phyloP scores from a whole-genome alignment of 495 filamentous ascomycete genomes.

The Beverwykella pulmonaria region DNA sequence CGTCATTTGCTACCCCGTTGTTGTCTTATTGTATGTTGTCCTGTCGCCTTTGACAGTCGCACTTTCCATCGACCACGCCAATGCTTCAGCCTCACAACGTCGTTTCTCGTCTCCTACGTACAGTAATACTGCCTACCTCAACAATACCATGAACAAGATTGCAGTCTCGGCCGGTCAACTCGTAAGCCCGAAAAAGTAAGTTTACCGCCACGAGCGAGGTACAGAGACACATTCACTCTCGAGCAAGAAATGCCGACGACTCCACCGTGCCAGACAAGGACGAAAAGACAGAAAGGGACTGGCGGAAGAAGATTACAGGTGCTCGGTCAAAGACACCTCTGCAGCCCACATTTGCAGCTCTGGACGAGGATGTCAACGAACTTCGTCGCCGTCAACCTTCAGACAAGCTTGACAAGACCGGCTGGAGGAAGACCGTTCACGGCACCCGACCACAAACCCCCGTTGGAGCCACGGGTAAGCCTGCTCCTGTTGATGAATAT shows the following conservation, averaged over 20 bases:
- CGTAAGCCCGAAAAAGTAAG: neutral
- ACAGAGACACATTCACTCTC: neutral
- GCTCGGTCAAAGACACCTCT: slow-evolving; percentile 13
- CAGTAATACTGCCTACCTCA: no score
- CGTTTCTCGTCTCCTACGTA: no score
- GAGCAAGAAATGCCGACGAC: neutral
- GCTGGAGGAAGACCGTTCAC: slow-evolving; percentile 31
- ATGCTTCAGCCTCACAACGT: no score
- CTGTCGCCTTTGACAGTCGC: no score
- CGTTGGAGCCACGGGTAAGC: slow-evolving; percentile 12
- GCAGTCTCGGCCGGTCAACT: no score
- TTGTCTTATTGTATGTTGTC: no score
- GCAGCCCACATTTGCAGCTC: neutral
- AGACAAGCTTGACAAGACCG: slow-evolving; percentile 2
- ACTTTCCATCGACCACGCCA: no score
- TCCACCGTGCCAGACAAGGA: neutral
- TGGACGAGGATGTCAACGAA: neutral
- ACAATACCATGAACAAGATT: no score
- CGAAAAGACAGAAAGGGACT: slow-evolving; percentile 4
- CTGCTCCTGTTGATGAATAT: slow-evolving; percentile 22
- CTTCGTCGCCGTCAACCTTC: slow-evolving; percentile 1
- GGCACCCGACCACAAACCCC: slow-evolving; percentile 39
- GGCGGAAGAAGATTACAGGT: slow-evolving; percentile 17
- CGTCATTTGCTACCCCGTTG: no score
- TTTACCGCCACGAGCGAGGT: neutral